Base-by-base conservation (phyloP, 2,329 filamentous ascomycete species). In the Colletotrichum falcatum region DNA sequence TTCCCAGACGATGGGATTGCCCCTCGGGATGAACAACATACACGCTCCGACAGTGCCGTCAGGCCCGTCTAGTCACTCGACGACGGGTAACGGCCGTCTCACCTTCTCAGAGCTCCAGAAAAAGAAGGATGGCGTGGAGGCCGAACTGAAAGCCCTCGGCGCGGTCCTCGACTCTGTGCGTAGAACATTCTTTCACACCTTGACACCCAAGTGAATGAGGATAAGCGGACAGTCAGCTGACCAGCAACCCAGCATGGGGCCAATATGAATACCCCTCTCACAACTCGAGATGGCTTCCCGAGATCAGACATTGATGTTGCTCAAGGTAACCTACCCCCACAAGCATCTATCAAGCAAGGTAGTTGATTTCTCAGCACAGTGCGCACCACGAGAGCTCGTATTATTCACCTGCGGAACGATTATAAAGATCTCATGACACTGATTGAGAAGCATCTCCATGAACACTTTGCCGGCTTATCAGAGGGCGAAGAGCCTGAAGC, bases 291-390 rank as follows among this genome's bases (percentile, higher is more conserved):
- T 81, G 96, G 96, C 58, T 99, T 94, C 79, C 96, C 96, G 39
- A 89, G 96, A 78, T 91, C 93, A 76, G 96, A 99, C 81, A 91
- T 99, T 73, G 96, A 99, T 80, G 92, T 99, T 73, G 92, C 96
- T 33, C 95, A 98, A 83, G 96, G 94, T 96, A 89, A 74, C 20
- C 37, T 61, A 61, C 12, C 44, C 11, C 14, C 37, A 8, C 30
- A 23, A 12, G 26, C 33, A 42, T 14, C 18, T 37, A 18, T 46
- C 3, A 18, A 23, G 37, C 9, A 35, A 30, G 37, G 53, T 37
- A 16, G 14, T 39, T 28, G 61, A 77, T 74, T 54, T 70, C 58
- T 60, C 42, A 20, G 18, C 23, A 65, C 76, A 97, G 94, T 99
- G 78, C 93, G 96, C 72, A 97, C 94, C n/a, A 97, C 95, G 46